Evolutionary conservation across 441 rosid species (phyloP), one percentile per base, ranked within the genome.

Genomic region (Pelargonium cotyledonis): DNA sequence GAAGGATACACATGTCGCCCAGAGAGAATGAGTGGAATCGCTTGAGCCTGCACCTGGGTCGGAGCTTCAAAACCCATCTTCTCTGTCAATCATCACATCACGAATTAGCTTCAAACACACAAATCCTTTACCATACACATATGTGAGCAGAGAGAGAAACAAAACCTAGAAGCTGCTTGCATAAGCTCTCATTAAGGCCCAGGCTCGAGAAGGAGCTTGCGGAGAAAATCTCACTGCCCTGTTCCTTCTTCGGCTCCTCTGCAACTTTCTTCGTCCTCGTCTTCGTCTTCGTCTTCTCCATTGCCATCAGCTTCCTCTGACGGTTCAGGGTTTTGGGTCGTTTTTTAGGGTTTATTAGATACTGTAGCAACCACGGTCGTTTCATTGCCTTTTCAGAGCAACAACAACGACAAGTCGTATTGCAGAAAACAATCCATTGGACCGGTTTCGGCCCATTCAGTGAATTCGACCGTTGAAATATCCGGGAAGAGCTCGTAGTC

Each of bases 1-100:
- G 60, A 75, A 84, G 89, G 81, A 84, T 94, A 94, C 98, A 86
- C 89, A 76, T 94, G 97, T 43, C 90, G 86, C 58, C 97, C 95
- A 11, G 98, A 83, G 76, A 94, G 97, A 70, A 91, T 81, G 51
- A 91, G 87, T 35, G 97, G 98, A 74, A 94, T 89, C 43, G 98
- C 85, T 80, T 89, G 89, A 80, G 97, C 97, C 78, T 94, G 98
- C 8, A 91, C 89, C 35, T n/a, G 78, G 0, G 98, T 94, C 5
- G 97, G 97, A 75, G 87, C 84, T 65, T 87, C 88, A 74, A 88
- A 91, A 23, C 92, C 89, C 86, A 94, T 79, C 82, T 90, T 86
- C 74, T 89, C 98, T 94, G 85, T 26, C 4, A 35, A 26, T 15
- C 63, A 66, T 35, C 23, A 18, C 14, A 51, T 29, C 62, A 8